Conservation (phyloP, 768 basidiomycete genomes). For the Tephrocybe rancida region DNA sequence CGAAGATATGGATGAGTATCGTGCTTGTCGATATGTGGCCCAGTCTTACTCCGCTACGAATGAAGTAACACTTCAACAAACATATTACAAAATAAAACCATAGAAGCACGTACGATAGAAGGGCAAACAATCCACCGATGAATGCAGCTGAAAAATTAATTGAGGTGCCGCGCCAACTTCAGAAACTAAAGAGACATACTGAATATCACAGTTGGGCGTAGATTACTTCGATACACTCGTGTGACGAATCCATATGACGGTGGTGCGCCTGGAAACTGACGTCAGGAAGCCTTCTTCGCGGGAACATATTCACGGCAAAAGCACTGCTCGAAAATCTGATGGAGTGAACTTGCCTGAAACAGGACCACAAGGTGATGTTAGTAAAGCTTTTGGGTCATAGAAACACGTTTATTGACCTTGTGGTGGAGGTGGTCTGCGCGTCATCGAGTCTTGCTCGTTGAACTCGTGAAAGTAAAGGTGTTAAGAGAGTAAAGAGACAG, state of each 20-base stretch:
- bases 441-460: constrained; percentile 27
- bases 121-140: constrained; percentile 57
- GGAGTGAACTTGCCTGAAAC: constrained; percentile 21
- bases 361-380: neutral
- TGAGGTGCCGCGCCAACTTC: neutral
- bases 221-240: constrained; percentile 54
- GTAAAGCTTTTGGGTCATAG: neutral
- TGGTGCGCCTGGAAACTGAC: constrained; percentile 39
- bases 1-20: neutral
- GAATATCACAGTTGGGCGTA: constrained; percentile 62
- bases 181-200: constrained; percentile 25
- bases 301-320: neutral
- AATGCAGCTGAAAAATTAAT: constrained; percentile 34
- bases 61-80: neutral
- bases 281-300: neutral
- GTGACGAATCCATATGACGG: constrained; percentile 64
- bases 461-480: constrained; percentile 1
- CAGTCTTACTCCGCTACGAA: constrained; percentile 32
- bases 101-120: constrained; percentile 56
- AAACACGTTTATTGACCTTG: constrained; percentile 31
- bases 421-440: constrained; percentile 40
- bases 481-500: constrained; percentile 4
- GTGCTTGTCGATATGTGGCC: neutral
- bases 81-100: neutral
- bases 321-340: neutral